phyloP scores from a whole-genome alignment of 352 stramenopile genomes.

The Phytophthora hibernalis region DNA sequence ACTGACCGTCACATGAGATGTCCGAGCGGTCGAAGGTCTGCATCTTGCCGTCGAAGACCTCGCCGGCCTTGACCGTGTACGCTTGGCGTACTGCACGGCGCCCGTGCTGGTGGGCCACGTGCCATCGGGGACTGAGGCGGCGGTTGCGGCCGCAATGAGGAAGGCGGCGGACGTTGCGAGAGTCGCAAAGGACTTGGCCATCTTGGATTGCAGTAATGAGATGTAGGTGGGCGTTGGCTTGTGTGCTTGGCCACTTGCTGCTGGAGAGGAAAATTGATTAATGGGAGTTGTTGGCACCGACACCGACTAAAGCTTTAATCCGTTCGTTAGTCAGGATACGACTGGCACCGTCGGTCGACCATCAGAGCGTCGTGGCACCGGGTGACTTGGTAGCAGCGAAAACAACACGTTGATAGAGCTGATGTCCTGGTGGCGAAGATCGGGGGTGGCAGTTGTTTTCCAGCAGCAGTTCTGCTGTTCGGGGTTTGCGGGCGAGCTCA shows the following conservation, averaged over 20 bases:
- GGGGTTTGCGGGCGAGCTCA: too few relatives aligned
- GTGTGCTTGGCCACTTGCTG: slow-evolving; percentile 24
- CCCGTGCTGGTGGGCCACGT: too few relatives aligned
- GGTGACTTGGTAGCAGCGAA: not conserved
- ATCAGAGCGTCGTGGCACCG: not conserved
- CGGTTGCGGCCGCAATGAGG: too few relatives aligned
- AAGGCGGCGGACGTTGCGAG: slow-evolving; percentile 16
- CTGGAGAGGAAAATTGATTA: slow-evolving; percentile 24
- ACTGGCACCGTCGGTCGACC: not conserved
- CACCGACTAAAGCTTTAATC: slow-evolving; percentile 1
- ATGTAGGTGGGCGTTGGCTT: slow-evolving; percentile 2
- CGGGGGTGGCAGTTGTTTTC: too few relatives aligned
- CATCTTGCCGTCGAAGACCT: too few relatives aligned
- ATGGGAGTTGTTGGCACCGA: slow-evolving; percentile 3
- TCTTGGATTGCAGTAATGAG: slow-evolving; percentile 7
- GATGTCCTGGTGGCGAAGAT: slow-evolving; percentile 2
- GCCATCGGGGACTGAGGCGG: too few relatives aligned
- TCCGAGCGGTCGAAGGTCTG: slow-evolving; percentile 57
- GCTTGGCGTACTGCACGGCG: too few relatives aligned
- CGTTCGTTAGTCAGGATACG: slow-evolving; percentile 3
- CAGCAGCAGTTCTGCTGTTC: too few relatives aligned
- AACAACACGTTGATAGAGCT: slow-evolving; percentile 1
- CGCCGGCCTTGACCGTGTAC: slow-evolving; percentile 40
- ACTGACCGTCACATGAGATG: too few relatives aligned
- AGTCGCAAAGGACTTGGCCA: slow-evolving; percentile 23